Percentiles rank a stretch among this genome's conserved stretches.
Evolutionary conservation across 1,139 yeast genomes (phyloP).

Genomic region (Magnusiomyces clavatus): DNA sequence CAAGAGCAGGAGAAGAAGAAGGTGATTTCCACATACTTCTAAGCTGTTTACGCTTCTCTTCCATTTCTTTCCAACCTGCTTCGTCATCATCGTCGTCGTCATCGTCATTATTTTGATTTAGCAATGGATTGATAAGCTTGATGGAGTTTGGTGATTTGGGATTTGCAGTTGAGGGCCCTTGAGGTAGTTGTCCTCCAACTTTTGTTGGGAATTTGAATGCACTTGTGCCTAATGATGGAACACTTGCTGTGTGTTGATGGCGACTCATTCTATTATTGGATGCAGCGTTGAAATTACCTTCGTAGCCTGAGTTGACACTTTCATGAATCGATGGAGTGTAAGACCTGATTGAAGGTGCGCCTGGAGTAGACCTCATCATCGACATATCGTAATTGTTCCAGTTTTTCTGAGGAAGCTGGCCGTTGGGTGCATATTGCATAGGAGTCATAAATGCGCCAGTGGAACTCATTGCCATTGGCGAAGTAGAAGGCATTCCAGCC

Average conservation of each 20-base stretch:
- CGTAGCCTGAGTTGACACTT: background rate
- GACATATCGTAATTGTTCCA: constrained; percentile 12
- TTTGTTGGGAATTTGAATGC: background rate
- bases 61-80: constrained; percentile 15
- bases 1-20: background rate
- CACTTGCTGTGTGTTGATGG: too few species aligned
- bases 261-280: too few species aligned
- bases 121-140: background rate
- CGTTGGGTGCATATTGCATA: background rate
- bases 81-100: constrained; percentile 16
- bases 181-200: background rate
- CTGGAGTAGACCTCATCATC: constrained; percentile 3
- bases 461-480: background rate
- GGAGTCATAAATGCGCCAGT: background rate
- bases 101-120: constrained; percentile 6
- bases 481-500: background rate
- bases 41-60: constrained; percentile 9
- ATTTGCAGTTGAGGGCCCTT: background rate
- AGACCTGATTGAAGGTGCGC: constrained; percentile 23
- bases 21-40: constrained; percentile 12
- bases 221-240: too few species aligned
- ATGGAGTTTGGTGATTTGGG: background rate
- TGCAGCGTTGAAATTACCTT: background rate
- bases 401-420: background rate
- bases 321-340: constrained; percentile 17